Percentiles rank a stretch among this genome's conserved stretches.
Conservation (phyloP, 2,329 filamentous ascomycete species). For the Ophiocordyceps polyrhachis-furcata region DNA sequence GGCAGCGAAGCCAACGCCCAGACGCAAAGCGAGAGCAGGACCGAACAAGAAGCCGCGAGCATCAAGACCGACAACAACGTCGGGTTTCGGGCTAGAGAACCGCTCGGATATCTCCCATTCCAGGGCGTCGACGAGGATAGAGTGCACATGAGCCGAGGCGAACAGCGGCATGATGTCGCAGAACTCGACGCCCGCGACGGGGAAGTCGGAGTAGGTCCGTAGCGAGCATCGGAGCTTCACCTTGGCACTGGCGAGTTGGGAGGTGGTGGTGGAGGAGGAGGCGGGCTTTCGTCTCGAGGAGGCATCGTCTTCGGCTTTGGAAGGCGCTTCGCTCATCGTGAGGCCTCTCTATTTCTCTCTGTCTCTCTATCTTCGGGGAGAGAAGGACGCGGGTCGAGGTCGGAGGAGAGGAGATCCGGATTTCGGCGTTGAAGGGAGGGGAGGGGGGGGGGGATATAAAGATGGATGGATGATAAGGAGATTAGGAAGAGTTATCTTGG, state of each 20-base stretch:
- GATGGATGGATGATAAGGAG: too few relatives aligned
- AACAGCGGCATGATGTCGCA: slow-evolving; percentile 98
- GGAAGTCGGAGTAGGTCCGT: slow-evolving; percentile 82
- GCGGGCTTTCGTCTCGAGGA: slow-evolving; percentile 39
- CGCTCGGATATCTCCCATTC: slow-evolving; percentile 59
- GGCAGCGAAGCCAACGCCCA: slow-evolving; percentile 77
- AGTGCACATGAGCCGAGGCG: slow-evolving; percentile 55
- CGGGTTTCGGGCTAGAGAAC: slow-evolving; percentile 44
- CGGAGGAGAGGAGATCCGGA: too few relatives aligned
- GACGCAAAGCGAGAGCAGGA: slow-evolving; percentile 63
- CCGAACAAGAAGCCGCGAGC: slow-evolving; percentile 93
- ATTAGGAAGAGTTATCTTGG: too few relatives aligned
- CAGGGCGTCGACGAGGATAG: slow-evolving; percentile 62
- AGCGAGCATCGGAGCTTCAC: slow-evolving; percentile 54
- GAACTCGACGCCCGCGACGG: slow-evolving; percentile 80
- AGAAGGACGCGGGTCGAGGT: too few relatives aligned
- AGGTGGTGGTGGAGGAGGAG: slow-evolving; percentile 40
- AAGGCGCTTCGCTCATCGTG: not conserved
- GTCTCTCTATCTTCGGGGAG: too few relatives aligned
- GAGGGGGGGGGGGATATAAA: too few relatives aligned
- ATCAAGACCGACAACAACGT: slow-evolving; percentile 86
- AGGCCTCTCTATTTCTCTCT: not conserved
- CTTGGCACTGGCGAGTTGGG: slow-evolving; percentile 50
- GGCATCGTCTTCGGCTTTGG: slow-evolving; percentile 29
- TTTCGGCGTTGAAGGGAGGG: too few relatives aligned